phyloP scores from a whole-genome alignment of 208 protist species.

The Acanthamoeba healyi region DNA sequence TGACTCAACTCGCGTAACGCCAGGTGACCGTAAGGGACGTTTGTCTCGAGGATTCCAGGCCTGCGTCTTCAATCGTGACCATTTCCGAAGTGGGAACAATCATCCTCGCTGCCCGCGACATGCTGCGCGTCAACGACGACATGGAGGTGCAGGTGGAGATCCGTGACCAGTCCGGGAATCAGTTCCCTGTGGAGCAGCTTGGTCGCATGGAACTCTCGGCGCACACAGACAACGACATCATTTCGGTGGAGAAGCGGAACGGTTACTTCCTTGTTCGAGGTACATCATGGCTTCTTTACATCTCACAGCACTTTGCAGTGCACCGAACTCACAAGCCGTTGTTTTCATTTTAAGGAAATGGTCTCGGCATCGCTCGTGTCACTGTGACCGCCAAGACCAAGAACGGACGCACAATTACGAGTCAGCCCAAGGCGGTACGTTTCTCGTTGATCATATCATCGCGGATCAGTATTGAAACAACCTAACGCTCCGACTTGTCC shows the following conservation, averaged over 20 bases:
- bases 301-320: neutral
- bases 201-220: neutral
- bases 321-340: neutral
- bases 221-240: slow-evolving; percentile 48
- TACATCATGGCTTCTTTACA: neutral
- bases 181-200: slow-evolving; percentile 11
- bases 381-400: slow-evolving; percentile 54
- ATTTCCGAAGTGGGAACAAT: slow-evolving; percentile 70
- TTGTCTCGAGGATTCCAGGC: slow-evolving; percentile 30
- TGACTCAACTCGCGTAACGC: neutral
- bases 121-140: slow-evolving; percentile 34
- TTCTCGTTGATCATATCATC: no score
- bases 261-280: slow-evolving; percentile 20
- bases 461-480: no score
- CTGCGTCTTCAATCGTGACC: slow-evolving; percentile 19
- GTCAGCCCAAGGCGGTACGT: slow-evolving; percentile 51
- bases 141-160: slow-evolving; percentile 68
- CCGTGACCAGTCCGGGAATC: slow-evolving; percentile 33
- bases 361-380: slow-evolving; percentile 50
- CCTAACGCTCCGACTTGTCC: no score
- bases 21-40: slow-evolving; percentile 63
- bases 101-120: slow-evolving; percentile 16
- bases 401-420: slow-evolving; percentile 38
- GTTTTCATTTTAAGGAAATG: neutral
- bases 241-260: slow-evolving; percentile 43